A percentile compares a stretch with the other conserved stretches of the same genome.
These are phyloP conservation scores for Metarhizium album DNA, from an alignment of 2,329 filamentous ascomycete species.

Conservation along the genomic window DNA sequence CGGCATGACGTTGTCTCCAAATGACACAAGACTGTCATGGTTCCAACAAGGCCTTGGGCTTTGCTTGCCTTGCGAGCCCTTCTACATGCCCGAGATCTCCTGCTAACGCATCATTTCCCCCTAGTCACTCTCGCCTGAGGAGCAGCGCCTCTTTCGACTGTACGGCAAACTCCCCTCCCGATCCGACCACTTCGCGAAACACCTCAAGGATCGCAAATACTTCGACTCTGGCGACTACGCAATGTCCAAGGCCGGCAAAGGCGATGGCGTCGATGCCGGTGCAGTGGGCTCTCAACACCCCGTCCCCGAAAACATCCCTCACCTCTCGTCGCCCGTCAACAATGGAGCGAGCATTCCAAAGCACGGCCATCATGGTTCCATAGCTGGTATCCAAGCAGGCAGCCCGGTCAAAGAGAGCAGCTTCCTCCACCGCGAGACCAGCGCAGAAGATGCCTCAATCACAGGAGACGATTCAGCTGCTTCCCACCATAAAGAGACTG, in stretches of 20 bases:
- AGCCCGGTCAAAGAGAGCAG: constrained; percentile 88
- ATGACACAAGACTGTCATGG: not conserved
- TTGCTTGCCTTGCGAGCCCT: not conserved
- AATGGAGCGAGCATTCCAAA: constrained; percentile 22
- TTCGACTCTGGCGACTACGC: constrained; percentile 96
- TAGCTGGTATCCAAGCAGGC: constrained; percentile 46
- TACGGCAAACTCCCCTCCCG: constrained; percentile 97
- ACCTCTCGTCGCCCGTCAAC: constrained; percentile 60
- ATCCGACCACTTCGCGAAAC: constrained; percentile 94
- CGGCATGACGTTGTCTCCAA: not conserved
- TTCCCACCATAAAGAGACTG: constrained; percentile 27
- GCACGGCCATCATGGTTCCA: constrained; percentile 27
- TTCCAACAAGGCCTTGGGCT: not conserved
- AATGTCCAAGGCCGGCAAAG: constrained; percentile 94
- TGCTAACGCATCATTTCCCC: not conserved
- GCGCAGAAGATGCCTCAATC: constrained; percentile 38
- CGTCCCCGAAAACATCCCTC: constrained; percentile 87
- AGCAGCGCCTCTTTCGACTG: constrained; percentile 91
- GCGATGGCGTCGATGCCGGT: constrained; percentile 85
- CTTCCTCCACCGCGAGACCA: constrained; percentile 75
- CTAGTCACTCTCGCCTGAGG: constrained; percentile 84
- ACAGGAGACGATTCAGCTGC: constrained; percentile 2
- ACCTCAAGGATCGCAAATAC: constrained; percentile 98
- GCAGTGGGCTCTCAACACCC: constrained; percentile 92
- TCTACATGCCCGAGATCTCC: not conserved